These are phyloP conservation scores for Moniliophthora roreri DNA, from an alignment of 1,284 basidiomycete species.

Conservation along the genomic window DNA sequence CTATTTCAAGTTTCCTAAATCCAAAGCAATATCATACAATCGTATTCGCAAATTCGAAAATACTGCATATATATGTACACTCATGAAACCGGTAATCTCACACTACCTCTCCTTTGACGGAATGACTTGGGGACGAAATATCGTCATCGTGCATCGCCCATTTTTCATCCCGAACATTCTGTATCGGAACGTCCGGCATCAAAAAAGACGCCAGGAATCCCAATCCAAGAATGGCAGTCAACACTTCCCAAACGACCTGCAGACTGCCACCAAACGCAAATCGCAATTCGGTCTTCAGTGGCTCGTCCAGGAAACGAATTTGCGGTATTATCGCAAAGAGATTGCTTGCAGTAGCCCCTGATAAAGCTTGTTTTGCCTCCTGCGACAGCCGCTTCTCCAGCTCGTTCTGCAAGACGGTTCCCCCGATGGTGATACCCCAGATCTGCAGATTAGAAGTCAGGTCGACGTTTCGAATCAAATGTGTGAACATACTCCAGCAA, in stretches of 20 bases:
- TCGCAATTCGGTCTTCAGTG: conserved; percentile 30
- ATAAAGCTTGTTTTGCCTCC: conserved; percentile 28
- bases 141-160: too few species aligned
- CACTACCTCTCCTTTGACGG: too few species aligned
- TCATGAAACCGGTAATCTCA: too few species aligned
- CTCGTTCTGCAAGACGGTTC: conserved; percentile 39
- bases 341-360: conserved; percentile 23
- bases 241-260: conserved; percentile 30
- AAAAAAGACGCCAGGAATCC: conserved; percentile 30
- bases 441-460: conserved; percentile 25
- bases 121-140: too few species aligned
- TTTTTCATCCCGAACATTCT: conserved; percentile 24
- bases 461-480: background rate
- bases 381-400: conserved; percentile 32
- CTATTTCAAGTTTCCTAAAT: too few species aligned
- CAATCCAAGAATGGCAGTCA: conserved; percentile 31
- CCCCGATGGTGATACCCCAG: conserved; percentile 39
- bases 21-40: too few species aligned
- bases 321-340: conserved; percentile 32
- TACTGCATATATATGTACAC: too few species aligned
- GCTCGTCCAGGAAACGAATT: conserved; percentile 16
- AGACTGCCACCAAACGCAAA: conserved; percentile 34
- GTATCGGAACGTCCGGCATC: conserved; percentile 34
- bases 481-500: conserved; percentile 19
- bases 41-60: too few species aligned